Percentiles rank a stretch among this genome's conserved stretches.
phyloP scores from a whole-genome alignment of 73 alveolate species.

The Uronychia binucleata region DNA sequence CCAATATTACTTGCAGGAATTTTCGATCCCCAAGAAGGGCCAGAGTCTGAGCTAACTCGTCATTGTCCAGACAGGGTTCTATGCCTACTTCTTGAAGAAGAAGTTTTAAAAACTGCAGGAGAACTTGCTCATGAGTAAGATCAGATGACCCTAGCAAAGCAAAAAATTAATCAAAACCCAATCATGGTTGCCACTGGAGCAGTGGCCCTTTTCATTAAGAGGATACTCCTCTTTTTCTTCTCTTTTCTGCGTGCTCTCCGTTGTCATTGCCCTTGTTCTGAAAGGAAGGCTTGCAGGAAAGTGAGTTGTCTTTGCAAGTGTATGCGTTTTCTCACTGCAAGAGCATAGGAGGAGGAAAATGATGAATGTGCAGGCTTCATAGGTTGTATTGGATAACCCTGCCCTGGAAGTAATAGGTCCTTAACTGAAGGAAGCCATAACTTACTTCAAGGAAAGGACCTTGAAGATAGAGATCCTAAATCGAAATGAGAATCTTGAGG shows the following conservation, averaged over 20 bases:
- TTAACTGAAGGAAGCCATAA: neutral
- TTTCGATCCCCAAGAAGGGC: neutral
- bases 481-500: conserved; percentile 1
- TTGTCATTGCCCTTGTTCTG: neutral
- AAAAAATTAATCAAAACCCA: too few species aligned
- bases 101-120: neutral
- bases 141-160: neutral
- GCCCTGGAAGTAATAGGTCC: neutral
- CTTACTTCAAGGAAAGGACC: neutral
- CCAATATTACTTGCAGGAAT: neutral
- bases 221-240: neutral
- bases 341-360: neutral
- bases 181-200: neutral
- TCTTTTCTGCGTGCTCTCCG: neutral
- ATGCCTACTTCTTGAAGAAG: neutral
- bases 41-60: neutral
- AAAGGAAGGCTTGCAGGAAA: neutral
- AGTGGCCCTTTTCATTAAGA: neutral
- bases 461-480: conserved; percentile 8
- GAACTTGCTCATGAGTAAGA: neutral
- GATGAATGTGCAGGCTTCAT: too few species aligned
- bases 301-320: neutral
- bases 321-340: neutral
- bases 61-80: neutral
- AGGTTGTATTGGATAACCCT: too few species aligned